Conservation (phyloP, 2,329 filamentous ascomycete genomes). For the Capronia epimyces region DNA sequence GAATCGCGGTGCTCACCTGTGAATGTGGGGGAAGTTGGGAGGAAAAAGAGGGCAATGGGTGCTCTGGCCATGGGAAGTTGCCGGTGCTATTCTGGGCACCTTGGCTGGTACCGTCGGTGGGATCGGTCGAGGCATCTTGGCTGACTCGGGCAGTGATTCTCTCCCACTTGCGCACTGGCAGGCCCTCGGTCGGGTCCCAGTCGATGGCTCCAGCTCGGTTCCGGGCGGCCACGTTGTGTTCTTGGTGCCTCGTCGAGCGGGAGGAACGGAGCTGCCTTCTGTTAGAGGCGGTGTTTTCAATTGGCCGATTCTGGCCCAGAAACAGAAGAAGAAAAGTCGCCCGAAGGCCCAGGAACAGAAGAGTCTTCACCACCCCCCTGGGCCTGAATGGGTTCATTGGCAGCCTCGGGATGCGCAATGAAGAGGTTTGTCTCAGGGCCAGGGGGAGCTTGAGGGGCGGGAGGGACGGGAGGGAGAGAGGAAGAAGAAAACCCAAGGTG, state of each 20-base stretch:
- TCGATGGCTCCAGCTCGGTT: constrained; percentile 50
- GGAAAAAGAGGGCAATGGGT: constrained; percentile 83
- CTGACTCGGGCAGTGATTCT: constrained; percentile 64
- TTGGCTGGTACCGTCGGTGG: constrained; percentile 31
- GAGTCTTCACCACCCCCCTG: no score
- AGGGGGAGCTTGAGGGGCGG: not conserved
- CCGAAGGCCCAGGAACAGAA: not conserved
- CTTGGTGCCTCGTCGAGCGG: constrained; percentile 49
- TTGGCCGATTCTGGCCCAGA: not conserved
- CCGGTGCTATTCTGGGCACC: constrained; percentile 31
- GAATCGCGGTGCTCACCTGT: constrained; percentile 17
- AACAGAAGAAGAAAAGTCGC: not conserved
- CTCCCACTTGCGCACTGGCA: constrained; percentile 88
- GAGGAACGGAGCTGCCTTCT: constrained; percentile 21
- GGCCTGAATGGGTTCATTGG: no score
- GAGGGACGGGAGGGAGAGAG: not conserved
- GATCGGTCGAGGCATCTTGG: constrained; percentile 52
- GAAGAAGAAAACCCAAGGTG: not conserved
- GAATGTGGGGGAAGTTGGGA: constrained; percentile 60
- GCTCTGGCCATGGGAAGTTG: constrained; percentile 68
- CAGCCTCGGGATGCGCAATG: not conserved
- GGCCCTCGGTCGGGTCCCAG: constrained; percentile 64
- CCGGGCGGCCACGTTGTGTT: constrained; percentile 42
- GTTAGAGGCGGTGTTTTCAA: not conserved
- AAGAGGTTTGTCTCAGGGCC: no score